phyloP scores from a whole-genome alignment of 1,284 basidiomycete species.

The Xerocomus amazonicus region DNA sequence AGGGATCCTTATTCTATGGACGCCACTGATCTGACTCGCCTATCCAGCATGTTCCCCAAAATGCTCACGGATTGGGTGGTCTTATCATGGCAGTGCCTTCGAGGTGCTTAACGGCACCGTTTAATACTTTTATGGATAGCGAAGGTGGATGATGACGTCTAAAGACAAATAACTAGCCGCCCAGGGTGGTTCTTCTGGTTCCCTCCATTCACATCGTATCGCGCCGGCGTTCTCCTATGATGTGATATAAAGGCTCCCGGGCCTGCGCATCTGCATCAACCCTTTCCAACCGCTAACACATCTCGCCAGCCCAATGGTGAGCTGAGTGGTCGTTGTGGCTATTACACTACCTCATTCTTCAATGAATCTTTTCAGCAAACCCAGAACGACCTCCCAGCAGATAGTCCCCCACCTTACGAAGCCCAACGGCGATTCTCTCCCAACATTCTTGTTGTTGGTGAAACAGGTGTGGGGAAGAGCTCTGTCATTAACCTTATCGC shows the following conservation, averaged over 20 bases:
- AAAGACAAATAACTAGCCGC: slow-evolving; percentile 14
- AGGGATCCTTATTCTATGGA: slow-evolving; percentile 6
- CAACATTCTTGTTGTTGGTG: slow-evolving; percentile 29
- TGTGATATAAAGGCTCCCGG: slow-evolving; percentile 22
- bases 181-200: not conserved
- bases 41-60: slow-evolving; percentile 12
- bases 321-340: not conserved
- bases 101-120: not conserved
- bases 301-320: slow-evolving; percentile 9
- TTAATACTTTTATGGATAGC: slow-evolving; percentile 5
- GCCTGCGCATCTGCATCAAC: slow-evolving; percentile 1
- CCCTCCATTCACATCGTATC: not conserved
- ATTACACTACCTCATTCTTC: not conserved
- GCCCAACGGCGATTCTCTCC: slow-evolving; percentile 15
- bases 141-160: not conserved
- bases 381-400: slow-evolving; percentile 3
- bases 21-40: slow-evolving; percentile 9
- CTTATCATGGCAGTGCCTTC: slow-evolving; percentile 4
- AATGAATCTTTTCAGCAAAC: slow-evolving; percentile 10
- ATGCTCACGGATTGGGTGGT: slow-evolving; percentile 14
- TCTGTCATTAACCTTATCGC: slow-evolving; percentile 26
- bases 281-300: slow-evolving; percentile 2
- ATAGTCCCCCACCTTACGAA: slow-evolving; percentile 20
- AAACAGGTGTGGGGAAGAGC: slow-evolving; percentile 26
- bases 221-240: not conserved